A percentile compares a stretch with the other conserved stretches of the same genome.
phyloP scores from a whole-genome alignment of 495 filamentous ascomycete species.

The Darksidea phi region DNA sequence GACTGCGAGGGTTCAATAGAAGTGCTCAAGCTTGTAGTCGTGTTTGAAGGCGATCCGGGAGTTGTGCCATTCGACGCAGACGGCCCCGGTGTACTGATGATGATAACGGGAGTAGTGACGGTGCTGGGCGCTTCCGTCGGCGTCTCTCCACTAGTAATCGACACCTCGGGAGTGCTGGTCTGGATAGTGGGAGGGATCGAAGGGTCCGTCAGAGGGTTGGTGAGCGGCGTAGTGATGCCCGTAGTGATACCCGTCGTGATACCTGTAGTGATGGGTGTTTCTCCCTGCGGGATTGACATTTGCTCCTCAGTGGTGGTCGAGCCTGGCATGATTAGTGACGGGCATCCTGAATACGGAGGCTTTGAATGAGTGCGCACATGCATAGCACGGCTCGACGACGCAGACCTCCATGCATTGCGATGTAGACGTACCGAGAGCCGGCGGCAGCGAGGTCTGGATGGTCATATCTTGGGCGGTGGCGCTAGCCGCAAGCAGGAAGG shows the following conservation, averaged over 20 bases:
- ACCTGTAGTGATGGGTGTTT: neutral
- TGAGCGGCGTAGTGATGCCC: no score
- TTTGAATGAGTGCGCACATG: neutral
- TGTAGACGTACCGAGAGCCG: slow-evolving; percentile 3
- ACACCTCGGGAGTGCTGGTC: slow-evolving; percentile 1
- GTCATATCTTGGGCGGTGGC: slow-evolving; percentile 13
- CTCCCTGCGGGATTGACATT: neutral
- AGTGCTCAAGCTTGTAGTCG: slow-evolving; percentile 2
- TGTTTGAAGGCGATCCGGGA: no score
- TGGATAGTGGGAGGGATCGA: no score
- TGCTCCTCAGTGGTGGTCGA: neutral
- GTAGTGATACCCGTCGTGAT: neutral
- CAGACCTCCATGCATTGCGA: neutral
- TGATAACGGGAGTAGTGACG: neutral
- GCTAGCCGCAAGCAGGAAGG: slow-evolving; percentile 22
- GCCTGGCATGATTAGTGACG: neutral
- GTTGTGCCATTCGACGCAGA: no score
- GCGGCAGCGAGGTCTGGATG: slow-evolving; percentile 13
- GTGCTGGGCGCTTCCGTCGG: neutral
- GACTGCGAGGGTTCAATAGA: neutral
- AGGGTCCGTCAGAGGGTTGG: no score
- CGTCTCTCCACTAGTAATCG: slow-evolving; percentile 12
- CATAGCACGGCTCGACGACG: slow-evolving; percentile 3
- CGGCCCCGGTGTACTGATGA: neutral
- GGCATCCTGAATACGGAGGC: neutral